These are phyloP conservation scores for Phytopythium litorale DNA, from an alignment of 352 stramenopile genomes.

Conservation along the genomic window DNA sequence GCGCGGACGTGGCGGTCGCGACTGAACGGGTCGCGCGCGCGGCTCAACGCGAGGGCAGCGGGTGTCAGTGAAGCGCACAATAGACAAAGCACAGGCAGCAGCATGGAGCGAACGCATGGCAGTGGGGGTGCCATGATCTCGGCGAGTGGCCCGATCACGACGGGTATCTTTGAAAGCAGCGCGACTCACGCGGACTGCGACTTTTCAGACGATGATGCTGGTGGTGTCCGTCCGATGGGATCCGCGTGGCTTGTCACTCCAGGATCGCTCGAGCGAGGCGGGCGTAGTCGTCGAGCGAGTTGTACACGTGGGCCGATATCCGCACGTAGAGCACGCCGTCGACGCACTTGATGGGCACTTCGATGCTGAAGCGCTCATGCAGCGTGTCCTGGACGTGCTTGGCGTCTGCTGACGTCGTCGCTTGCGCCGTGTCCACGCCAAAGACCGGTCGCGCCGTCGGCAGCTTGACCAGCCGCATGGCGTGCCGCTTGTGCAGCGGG, in stretches of 20 bases:
- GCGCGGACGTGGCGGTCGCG: constrained; percentile 20
- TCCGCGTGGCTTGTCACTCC: neutral
- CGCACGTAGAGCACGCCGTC: constrained; percentile 84
- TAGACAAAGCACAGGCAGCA: constrained; percentile 1
- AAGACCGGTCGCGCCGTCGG: constrained; percentile 43
- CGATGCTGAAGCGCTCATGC: constrained; percentile 71
- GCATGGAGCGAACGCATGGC: neutral
- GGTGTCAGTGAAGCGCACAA: neutral
- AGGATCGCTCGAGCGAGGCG: constrained; percentile 32
- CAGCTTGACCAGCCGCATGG: constrained; percentile 76
- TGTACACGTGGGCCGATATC: constrained; percentile 93
- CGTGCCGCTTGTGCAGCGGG: constrained; percentile 54
- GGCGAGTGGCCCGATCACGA: neutral
- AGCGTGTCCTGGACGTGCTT: constrained; percentile 91
- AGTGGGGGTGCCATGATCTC: neutral
- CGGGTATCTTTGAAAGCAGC: neutral
- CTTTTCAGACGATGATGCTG: neutral
- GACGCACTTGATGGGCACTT: constrained; percentile 93
- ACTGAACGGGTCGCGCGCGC: constrained; percentile 2
- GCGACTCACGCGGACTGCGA: neutral
- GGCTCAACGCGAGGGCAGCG: neutral
- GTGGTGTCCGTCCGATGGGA: too few relatives aligned
- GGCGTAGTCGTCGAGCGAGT: constrained; percentile 81
- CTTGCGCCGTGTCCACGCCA: constrained; percentile 21
- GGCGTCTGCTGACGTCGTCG: constrained; percentile 76